These are phyloP conservation scores for Tricholoma saponaceum DNA, from an alignment of 768 basidiomycete species.

Conservation along the genomic window DNA sequence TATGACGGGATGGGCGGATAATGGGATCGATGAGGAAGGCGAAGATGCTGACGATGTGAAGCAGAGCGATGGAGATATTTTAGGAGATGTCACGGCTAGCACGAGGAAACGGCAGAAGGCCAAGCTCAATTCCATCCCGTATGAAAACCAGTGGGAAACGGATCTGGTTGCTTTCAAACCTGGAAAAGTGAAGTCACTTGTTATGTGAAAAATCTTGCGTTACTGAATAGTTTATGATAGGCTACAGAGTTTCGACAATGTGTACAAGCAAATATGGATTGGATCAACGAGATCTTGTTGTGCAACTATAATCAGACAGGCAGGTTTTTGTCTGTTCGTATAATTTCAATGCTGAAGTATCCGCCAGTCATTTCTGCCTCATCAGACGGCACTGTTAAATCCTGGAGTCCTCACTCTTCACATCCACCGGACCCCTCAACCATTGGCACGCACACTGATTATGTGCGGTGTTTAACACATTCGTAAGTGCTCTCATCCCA, in stretches of 20 bases:
- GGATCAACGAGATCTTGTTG: slow-evolving; percentile 92
- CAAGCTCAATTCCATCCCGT: slow-evolving; percentile 41
- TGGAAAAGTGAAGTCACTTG: slow-evolving; percentile 39
- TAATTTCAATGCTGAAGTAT: background rate
- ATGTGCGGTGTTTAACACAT: slow-evolving; percentile 75
- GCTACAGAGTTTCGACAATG: slow-evolving; percentile 76
- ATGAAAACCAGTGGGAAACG: slow-evolving; percentile 79
- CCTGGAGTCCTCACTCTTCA: slow-evolving; percentile 83
- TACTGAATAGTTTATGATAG: slow-evolving; percentile 19
- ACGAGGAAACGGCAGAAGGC: slow-evolving; percentile 30
- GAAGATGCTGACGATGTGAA: slow-evolving; percentile 56
- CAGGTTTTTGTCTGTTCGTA: slow-evolving; percentile 25
- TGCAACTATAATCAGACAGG: slow-evolving; percentile 91
- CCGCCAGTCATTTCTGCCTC: slow-evolving; percentile 82
- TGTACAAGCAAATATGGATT: slow-evolving; percentile 87
- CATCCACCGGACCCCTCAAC: slow-evolving; percentile 56
- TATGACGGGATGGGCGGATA: slow-evolving; percentile 82
- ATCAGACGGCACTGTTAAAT: slow-evolving; percentile 90
- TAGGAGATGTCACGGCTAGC: slow-evolving; percentile 58
- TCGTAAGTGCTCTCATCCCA: slow-evolving; percentile 42
- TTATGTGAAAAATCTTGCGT: background rate
- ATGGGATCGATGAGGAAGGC: slow-evolving; percentile 58
- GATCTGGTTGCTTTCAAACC: slow-evolving; percentile 51
- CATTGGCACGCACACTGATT: slow-evolving; percentile 79
- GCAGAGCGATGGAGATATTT: slow-evolving; percentile 69